Evolutionary conservation across 1,284 basidiomycete genomes (phyloP).

Genomic region (Cutaneotrichosporon arboriforme): DNA sequence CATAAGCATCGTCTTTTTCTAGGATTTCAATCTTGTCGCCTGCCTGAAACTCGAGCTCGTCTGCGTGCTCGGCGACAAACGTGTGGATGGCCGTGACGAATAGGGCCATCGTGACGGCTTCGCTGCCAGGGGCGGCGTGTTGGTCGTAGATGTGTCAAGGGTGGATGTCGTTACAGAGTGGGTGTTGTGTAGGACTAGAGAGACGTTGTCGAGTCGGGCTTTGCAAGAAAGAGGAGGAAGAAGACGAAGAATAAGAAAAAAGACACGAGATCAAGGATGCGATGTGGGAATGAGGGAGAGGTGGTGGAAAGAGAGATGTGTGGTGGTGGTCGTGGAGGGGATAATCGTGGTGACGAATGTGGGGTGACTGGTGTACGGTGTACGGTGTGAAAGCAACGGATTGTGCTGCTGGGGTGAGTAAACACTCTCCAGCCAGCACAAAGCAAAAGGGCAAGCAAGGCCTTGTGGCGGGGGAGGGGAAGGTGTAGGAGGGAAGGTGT

Average conservation of each 20-base stretch:
- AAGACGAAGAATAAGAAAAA: neutral
- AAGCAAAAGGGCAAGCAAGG: no score
- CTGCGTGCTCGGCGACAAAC: slow-evolving; percentile 85
- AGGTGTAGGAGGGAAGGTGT: no score
- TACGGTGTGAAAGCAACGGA: no score
- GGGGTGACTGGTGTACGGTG: no score
- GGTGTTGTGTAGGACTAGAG: neutral
- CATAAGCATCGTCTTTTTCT: slow-evolving; percentile 89
- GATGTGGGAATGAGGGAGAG: neutral
- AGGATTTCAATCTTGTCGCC: slow-evolving; percentile 84
- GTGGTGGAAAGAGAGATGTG: neutral
- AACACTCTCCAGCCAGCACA: no score
- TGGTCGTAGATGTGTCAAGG: neutral
- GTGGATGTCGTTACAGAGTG: neutral
- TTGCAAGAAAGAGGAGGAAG: no score
- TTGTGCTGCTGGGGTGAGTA: no score
- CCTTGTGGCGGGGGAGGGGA: no score
- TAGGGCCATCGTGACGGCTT: slow-evolving; percentile 18
- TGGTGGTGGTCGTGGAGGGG: no score
- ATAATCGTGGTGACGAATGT: no score
- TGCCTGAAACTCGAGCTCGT: slow-evolving; percentile 80
- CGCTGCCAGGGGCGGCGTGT: neutral
- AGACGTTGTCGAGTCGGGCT: no score
- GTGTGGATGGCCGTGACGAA: slow-evolving; percentile 43
- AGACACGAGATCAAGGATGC: neutral